Conservation (phyloP, 345 rosid genomes). For the Psidium friedrichsthalianum region DNA sequence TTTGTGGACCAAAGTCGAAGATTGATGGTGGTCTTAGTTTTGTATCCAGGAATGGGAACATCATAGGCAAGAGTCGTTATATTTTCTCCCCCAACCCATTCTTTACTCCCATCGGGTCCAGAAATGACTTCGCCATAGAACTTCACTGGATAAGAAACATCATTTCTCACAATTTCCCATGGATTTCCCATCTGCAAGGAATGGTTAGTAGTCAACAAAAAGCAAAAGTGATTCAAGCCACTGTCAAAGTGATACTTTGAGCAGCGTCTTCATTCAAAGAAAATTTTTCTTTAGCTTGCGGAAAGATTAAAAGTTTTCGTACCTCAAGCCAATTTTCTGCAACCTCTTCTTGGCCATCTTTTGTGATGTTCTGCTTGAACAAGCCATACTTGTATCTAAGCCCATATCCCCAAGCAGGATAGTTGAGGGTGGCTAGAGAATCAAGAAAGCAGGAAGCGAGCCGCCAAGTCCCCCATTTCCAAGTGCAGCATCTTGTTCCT, state of each 20-base stretch:
- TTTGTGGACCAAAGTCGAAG: slow-evolving; percentile 44
- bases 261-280: background rate
- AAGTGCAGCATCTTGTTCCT: slow-evolving; percentile 47
- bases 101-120: slow-evolving; percentile 29
- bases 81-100: slow-evolving; percentile 39
- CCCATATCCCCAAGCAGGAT: slow-evolving; percentile 48
- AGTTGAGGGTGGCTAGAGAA: slow-evolving; percentile 42
- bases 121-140: slow-evolving; percentile 29
- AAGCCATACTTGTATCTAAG: slow-evolving; percentile 38
- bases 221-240: background rate
- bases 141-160: slow-evolving; percentile 32
- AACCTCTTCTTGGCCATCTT: slow-evolving; percentile 46
- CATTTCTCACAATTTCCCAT: slow-evolving; percentile 41
- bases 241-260: background rate
- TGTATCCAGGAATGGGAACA: slow-evolving; percentile 42
- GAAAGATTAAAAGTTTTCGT: background rate
- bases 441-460: slow-evolving; percentile 46
- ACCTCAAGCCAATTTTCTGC: slow-evolving; percentile 57
- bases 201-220: background rate
- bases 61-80: slow-evolving; percentile 28
- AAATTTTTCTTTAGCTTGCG: background rate
- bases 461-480: slow-evolving; percentile 41
- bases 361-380: slow-evolving; percentile 38
- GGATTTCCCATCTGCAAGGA: slow-evolving; percentile 40
- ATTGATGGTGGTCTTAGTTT: slow-evolving; percentile 36